A percentile compares a stretch with the other conserved stretches of the same genome.
Conservation (phyloP, 1,139 yeast genomes). For the Candida sp. region DNA sequence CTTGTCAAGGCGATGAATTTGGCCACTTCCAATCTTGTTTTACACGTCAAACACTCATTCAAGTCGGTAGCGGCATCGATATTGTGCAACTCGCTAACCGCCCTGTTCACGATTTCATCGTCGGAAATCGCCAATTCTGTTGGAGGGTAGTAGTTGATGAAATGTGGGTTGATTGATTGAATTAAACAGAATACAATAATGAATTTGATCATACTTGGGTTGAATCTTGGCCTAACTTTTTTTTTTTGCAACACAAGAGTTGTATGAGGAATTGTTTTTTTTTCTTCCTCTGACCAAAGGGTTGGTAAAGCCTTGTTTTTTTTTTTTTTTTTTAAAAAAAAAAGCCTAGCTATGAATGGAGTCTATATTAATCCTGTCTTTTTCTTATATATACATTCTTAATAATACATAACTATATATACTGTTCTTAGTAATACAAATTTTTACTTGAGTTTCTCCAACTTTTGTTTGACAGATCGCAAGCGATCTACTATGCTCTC, state of each 20-base stretch:
- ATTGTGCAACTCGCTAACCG: constrained; percentile 21
- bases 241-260: not conserved
- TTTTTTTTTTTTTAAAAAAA: no score
- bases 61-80: constrained; percentile 24
- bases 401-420: not conserved
- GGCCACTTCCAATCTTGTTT: constrained; percentile 42
- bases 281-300: not conserved
- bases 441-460: not conserved
- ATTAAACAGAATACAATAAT: not conserved
- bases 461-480: not conserved
- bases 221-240: no score
- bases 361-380: not conserved
- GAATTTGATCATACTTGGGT: not conserved
- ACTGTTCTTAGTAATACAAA: not conserved
- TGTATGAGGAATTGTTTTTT: not conserved
- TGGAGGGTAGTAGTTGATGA: constrained; percentile 14
- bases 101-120: constrained; percentile 17
- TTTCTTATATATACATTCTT: not conserved
- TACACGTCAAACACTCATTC: constrained; percentile 41
- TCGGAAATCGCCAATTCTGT: constrained; percentile 16
- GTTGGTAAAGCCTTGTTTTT: not conserved
- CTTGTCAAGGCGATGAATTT: constrained; percentile 39
- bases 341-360: not conserved
- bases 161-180: constrained; percentile 8
- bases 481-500: not conserved